A percentile compares a stretch with the other conserved stretches of the same genome.
phyloP scores from a whole-genome alignment of 192 early-diverging fungal genomes.

The Physocladia obscura region DNA sequence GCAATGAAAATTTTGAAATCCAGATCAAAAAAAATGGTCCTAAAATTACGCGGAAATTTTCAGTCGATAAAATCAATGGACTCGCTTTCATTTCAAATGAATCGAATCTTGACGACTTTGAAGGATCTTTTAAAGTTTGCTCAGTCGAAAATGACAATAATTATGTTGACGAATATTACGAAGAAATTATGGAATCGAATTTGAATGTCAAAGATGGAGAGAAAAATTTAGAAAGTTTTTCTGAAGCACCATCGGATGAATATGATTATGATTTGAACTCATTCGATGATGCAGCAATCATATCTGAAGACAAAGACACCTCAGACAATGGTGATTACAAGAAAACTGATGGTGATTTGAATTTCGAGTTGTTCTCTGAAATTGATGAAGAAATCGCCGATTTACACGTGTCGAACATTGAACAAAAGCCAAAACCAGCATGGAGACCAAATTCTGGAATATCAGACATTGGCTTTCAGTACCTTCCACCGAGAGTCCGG shows the following conservation, averaged over 20 bases:
- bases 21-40: no score
- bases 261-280: no score
- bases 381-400: no score
- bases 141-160: background rate
- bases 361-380: no score
- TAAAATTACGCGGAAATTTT: no score
- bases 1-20: no score
- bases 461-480: constrained; percentile 13
- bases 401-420: no score
- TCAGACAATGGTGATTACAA: background rate
- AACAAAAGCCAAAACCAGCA: background rate
- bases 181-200: background rate
- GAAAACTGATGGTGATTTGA: background rate
- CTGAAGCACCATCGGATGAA: no score
- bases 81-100: no score
- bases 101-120: background rate
- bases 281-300: no score
- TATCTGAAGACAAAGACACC: background rate
- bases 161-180: background rate
- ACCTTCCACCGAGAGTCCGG: background rate
- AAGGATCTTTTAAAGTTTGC: background rate
- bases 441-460: constrained; percentile 21
- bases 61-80: no score
- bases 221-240: background rate
- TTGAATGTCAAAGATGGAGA: background rate